Conservation (phyloP, 257 asterid species). For the Ballota nigra region DNA sequence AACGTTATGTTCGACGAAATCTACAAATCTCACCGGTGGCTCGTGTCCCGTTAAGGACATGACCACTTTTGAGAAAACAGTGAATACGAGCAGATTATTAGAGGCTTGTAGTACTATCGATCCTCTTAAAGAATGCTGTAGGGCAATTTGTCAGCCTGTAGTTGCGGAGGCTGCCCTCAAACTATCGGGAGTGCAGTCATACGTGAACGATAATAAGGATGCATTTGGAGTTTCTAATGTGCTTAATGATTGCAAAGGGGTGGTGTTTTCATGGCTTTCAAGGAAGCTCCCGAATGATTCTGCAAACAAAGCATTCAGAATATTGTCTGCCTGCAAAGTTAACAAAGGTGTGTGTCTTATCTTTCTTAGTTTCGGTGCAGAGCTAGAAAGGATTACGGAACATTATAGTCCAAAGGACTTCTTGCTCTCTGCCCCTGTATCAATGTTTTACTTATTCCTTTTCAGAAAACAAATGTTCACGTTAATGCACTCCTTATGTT, state of each 20-base stretch:
- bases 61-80: constrained; percentile 64
- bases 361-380: too few species aligned
- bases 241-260: constrained; percentile 85
- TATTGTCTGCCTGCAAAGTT: constrained; percentile 92
- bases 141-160: constrained; percentile 85
- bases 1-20: constrained; percentile 63
- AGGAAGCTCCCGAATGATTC: constrained; percentile 72
- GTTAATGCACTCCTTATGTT: too few species aligned
- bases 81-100: constrained; percentile 81
- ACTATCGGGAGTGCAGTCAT: constrained; percentile 59
- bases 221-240: constrained; percentile 49
- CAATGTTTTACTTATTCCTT: not conserved
- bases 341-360: constrained; percentile 61
- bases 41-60: constrained; percentile 91
- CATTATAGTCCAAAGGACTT: too few species aligned
- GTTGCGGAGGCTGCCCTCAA: constrained; percentile 87
- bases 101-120: constrained; percentile 86
- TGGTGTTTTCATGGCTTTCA: constrained; percentile 82
- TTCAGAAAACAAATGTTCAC: not conserved
- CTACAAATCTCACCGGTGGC: constrained; percentile 88
- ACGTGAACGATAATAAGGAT: constrained; percentile 51
- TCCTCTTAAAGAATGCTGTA: constrained; percentile 92
- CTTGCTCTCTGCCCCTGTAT: not conserved
- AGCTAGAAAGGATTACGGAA: too few species aligned
- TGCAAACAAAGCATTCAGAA: constrained; percentile 78